Evolutionary conservation across 495 filamentous ascomycete genomes (phyloP), one percentile per base, ranked within the genome.

Genomic region (Lasiosphaeria miniovina): DNA sequence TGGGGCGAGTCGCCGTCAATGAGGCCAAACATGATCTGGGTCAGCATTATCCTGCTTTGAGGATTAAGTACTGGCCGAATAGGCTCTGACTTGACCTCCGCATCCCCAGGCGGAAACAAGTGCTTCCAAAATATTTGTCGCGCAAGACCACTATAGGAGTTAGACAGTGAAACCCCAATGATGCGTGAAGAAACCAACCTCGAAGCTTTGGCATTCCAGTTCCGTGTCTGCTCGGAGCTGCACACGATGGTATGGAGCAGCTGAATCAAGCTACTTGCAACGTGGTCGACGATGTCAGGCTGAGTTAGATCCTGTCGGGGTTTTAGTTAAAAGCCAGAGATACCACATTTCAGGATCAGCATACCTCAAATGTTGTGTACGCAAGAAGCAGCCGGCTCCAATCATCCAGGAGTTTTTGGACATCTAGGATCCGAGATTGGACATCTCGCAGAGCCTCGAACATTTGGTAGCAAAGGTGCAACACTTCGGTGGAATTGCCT

Each of bases 91-190:
- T 69, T 68, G 32, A 60, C 56, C 34, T 66, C 58, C 3, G 82
- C 76, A 31, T 87, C 71, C 7, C 81, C 80, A 0, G 86, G 68
- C 1, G 75, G 88, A 64, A 91, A 93, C 1, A 96, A 80, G 62
- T 89, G 88, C 46, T 77, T 83, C 60, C 75, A 80, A 64, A 92
- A 87, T 14, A 94, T 71, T 12, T 74, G 74, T 52, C 81, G 80
- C 15, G 82, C 79, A 46, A 91, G 77, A 5, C 73, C 70, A 50
- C 77, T 82, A 53, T 5, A 10, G 51, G 6, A 17, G 53, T 63
- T 48, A 62, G 59, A 24, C 15, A 49, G 15, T 40, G 12, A n/a
- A n/a, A 46, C 5, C 12, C 11, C 12, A n/a, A 33, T 14, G 41
- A 2, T 50, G 35, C 31, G 14, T 9, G 5, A 36, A 15, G 36